A percentile compares a stretch with the other conserved stretches of the same genome.
Conservation (phyloP, 225 moss, liverwort and hornwort species). For the Marchantia paleacea region DNA sequence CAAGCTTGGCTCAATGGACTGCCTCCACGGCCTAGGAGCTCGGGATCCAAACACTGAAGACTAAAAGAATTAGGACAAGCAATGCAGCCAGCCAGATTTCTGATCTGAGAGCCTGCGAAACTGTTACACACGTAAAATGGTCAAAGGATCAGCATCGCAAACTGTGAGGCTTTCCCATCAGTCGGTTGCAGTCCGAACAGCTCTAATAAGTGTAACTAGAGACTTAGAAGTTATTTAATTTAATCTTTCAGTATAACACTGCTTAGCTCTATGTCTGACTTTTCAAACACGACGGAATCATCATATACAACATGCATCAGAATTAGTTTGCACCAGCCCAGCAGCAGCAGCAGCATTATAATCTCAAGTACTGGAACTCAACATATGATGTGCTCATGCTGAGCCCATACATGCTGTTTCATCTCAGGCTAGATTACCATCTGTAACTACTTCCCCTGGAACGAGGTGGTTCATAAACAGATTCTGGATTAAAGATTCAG, state of each 20-base stretch:
- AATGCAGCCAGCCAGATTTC: no score
- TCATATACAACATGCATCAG: no score
- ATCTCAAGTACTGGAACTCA: no score
- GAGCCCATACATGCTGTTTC: not conserved
- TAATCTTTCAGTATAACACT: not conserved
- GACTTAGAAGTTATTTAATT: not conserved
- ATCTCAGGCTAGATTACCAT: not conserved
- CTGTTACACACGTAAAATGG: not conserved
- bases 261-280: not conserved
- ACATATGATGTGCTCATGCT: not conserved
- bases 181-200: no score
- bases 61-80: no score
- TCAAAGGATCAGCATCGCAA: not conserved
- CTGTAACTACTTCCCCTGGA: not conserved
- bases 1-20: no score
- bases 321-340: no score
- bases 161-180: not conserved
- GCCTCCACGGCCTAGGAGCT: not conserved
- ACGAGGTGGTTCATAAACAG: not conserved
- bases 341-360: no score
- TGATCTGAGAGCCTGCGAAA: not conserved
- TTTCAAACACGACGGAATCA: not conserved
- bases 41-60: no score
- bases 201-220: not conserved
- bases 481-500: not conserved